Conservation (phyloP, 2,329 filamentous ascomycete genomes). For the Trichoderma sp. region DNA sequence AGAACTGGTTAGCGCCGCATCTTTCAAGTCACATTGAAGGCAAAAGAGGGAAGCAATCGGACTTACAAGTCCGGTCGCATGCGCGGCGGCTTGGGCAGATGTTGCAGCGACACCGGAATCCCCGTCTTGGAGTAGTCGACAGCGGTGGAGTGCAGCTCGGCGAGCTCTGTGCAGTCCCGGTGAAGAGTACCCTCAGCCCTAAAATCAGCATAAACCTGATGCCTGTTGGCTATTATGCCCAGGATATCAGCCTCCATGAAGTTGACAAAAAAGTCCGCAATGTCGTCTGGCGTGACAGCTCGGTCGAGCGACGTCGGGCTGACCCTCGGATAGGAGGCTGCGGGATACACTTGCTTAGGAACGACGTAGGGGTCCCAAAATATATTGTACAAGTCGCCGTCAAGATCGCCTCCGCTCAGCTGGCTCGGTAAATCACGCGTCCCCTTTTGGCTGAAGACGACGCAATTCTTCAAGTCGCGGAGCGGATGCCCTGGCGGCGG, state of each 20-base stretch:
- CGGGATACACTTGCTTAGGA: conserved; percentile 46
- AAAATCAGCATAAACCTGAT: conserved; percentile 67
- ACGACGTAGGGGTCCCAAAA: conserved; percentile 67
- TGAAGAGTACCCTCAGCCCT: conserved; percentile 53
- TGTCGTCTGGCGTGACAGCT: conserved; percentile 63
- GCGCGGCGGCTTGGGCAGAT: conserved; percentile 46
- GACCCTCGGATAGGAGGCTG: conserved; percentile 71
- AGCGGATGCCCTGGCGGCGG: conserved; percentile 65
- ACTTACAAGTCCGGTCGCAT: conserved; percentile 60
- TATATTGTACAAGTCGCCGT: conserved; percentile 80
- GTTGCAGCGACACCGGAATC: conserved; percentile 53
- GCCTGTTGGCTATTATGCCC: conserved; percentile 65
- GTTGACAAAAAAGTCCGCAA: conserved; percentile 78
- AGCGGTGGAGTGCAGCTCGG: conserved; percentile 67
- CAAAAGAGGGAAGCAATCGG: background rate
- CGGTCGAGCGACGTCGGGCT: conserved; percentile 61
- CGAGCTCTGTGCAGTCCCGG: conserved; percentile 55
- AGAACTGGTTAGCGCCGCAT: background rate
- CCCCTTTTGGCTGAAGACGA: conserved; percentile 76
- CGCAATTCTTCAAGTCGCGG: conserved; percentile 66
- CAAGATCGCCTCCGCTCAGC: conserved; percentile 79
- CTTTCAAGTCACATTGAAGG: background rate
- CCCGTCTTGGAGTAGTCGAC: conserved; percentile 80
- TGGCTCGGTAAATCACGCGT: conserved; percentile 74
- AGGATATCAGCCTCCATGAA: conserved; percentile 71